phyloP scores from a whole-genome alignment of 208 protist species.

The Leishmania mexicana region DNA sequence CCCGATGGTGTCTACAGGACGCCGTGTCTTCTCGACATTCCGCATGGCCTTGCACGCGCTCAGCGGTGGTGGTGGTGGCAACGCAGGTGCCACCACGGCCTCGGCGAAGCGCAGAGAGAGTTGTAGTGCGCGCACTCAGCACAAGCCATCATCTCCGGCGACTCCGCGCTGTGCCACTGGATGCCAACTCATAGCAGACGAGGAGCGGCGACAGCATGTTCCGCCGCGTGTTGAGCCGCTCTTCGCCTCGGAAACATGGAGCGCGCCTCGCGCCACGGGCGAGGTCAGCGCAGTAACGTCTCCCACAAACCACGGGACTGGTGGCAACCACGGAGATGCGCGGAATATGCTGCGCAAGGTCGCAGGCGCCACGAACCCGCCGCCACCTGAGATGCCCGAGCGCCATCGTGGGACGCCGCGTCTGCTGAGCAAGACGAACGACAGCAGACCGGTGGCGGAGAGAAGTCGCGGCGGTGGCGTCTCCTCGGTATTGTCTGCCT shows the following conservation, averaged over 20 bases:
- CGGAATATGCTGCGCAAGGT: neutral
- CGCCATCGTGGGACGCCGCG: conserved; percentile 6
- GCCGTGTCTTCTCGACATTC: conserved; percentile 18
- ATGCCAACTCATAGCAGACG: conserved; percentile 1
- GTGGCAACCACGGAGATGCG: neutral
- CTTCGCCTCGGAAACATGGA: conserved; percentile 17
- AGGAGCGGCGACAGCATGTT: neutral
- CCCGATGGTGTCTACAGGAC: conserved; percentile 15
- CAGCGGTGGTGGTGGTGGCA: neutral
- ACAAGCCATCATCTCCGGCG: neutral
- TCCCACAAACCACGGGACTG: too few relatives aligned
- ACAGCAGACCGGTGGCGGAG: conserved; percentile 8
- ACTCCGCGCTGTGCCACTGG: neutral
- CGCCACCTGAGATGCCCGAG: neutral
- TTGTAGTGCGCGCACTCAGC: neutral
- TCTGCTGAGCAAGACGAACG: conserved; percentile 11
- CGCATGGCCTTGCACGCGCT: conserved; percentile 30
- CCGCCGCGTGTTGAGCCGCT: conserved; percentile 12
- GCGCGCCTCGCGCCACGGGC: neutral
- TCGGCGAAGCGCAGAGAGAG: neutral
- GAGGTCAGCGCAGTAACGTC: neutral
- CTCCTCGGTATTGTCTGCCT: neutral
- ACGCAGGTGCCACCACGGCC: neutral
- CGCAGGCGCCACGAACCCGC: neutral
- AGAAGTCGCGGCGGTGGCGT: neutral